These are phyloP conservation scores for Ophiostoma angusticollis DNA, from an alignment of 2,329 filamentous ascomycete genomes.

Conservation along the genomic window DNA sequence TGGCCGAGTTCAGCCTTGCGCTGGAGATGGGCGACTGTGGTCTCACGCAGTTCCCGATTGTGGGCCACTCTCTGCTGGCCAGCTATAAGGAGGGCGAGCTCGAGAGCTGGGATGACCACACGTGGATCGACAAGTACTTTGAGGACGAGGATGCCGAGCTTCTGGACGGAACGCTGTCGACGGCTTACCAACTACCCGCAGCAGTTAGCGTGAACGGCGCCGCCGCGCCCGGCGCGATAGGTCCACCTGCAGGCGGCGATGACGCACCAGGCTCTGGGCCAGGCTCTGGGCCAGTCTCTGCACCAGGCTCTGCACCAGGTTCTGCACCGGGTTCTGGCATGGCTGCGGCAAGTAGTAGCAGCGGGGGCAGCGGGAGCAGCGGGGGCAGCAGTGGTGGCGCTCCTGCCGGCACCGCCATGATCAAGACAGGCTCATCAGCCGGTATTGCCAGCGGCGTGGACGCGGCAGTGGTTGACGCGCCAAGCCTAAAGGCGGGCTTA, in stretches of 20 bases:
- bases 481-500: constrained; percentile 18
- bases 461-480: constrained; percentile 20
- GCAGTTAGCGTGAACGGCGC: constrained; percentile 2
- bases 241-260: too few relatives aligned
- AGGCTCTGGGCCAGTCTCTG: background rate
- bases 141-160: background rate
- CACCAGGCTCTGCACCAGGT: background rate
- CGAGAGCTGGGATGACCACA: constrained; percentile 51
- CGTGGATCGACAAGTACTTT: constrained; percentile 31
- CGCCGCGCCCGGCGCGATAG: too few relatives aligned
- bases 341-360: too few relatives aligned
- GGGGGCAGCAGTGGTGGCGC: background rate
- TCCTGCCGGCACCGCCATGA: background rate
- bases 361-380: background rate
- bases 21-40: constrained; percentile 64
- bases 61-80: constrained; percentile 57
- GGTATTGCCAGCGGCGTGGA: background rate
- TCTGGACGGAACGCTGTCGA: background rate
- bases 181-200: background rate
- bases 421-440: constrained; percentile 5
- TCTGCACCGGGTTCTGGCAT: too few relatives aligned
- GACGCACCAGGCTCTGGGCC: background rate
- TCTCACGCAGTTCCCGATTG: constrained; percentile 63
- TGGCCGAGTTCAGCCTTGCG: constrained; percentile 66
- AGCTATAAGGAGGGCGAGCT: constrained; percentile 65